phyloP scores from a whole-genome alignment of 2,329 filamentous ascomycete genomes.

The Paecilomyces sp. region DNA sequence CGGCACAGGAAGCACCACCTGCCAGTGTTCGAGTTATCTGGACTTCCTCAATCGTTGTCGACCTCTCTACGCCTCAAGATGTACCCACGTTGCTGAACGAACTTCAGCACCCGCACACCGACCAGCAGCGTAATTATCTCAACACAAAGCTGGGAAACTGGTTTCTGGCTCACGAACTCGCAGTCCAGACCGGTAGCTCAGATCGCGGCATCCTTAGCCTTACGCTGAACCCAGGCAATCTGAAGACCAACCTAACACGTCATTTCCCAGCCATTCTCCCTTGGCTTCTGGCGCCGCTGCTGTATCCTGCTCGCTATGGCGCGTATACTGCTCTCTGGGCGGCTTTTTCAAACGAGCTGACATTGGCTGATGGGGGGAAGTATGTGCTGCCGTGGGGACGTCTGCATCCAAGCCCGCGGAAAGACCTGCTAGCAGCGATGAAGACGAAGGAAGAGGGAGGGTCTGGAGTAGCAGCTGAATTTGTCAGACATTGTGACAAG shows the following conservation, averaged over 20 bases:
- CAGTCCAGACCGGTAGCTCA: conserved; percentile 19
- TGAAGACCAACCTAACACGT: background rate
- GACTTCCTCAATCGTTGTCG: background rate
- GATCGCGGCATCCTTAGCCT: background rate
- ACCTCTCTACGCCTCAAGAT: background rate
- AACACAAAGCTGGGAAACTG: conserved; percentile 5
- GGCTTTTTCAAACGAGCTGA: background rate
- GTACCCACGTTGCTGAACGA: background rate
- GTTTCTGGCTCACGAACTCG: conserved; percentile 10
- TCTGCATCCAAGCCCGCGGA: background rate
- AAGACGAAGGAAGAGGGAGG: background rate
- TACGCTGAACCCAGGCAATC: background rate
- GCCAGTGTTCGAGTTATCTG: background rate
- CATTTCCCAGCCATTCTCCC: background rate
- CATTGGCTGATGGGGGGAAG: background rate
- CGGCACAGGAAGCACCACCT: conserved; percentile 14
- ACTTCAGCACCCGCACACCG: background rate
- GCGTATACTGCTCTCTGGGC: background rate
- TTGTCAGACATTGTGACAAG: background rate
- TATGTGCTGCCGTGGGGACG: background rate
- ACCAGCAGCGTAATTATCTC: background rate
- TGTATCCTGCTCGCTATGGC: background rate
- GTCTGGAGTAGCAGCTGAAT: background rate
- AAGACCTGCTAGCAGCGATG: background rate
- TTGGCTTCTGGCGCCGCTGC: background rate